These are phyloP conservation scores for Lactarius sanguifluus DNA, from an alignment of 768 basidiomycete species.

Conservation along the genomic window DNA sequence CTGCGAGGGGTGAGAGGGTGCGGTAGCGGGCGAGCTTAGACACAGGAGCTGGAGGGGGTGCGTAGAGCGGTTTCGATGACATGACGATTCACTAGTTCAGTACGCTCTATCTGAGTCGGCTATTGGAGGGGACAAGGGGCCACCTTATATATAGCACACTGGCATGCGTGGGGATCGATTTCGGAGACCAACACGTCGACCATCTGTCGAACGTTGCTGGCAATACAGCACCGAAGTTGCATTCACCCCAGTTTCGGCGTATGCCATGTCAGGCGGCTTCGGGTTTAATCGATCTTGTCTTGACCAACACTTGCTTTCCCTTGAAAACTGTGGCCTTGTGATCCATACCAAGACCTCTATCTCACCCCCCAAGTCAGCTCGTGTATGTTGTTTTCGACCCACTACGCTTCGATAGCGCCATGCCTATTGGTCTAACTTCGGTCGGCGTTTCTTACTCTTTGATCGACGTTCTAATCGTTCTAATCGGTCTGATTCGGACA, in stretches of 20 bases:
- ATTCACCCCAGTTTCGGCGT: no score
- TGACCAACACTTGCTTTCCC: no score
- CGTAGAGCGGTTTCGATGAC: not conserved
- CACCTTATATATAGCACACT: not conserved
- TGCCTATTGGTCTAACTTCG: not conserved
- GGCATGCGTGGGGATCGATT: not conserved
- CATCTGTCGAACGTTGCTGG: not conserved
- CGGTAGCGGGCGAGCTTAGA: conserved; percentile 37
- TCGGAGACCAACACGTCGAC: not conserved
- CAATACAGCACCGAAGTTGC: not conserved
- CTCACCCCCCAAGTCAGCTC: no score
- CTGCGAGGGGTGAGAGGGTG: conserved; percentile 37
- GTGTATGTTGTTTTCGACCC: not conserved
- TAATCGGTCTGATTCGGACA: not conserved
- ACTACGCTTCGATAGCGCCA: not conserved
- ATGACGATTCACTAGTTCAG: not conserved
- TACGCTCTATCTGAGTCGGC: not conserved
- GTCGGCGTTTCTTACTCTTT: not conserved
- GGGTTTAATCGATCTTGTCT: no score
- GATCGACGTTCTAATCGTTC: not conserved
- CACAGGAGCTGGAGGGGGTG: conserved; percentile 26
- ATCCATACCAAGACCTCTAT: no score
- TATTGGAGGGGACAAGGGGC: not conserved
- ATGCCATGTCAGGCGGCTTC: no score
- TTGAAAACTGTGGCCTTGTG: no score